Base-by-base conservation (phyloP, 2,329 filamentous ascomycete species). In the Beauveria sp. region DNA sequence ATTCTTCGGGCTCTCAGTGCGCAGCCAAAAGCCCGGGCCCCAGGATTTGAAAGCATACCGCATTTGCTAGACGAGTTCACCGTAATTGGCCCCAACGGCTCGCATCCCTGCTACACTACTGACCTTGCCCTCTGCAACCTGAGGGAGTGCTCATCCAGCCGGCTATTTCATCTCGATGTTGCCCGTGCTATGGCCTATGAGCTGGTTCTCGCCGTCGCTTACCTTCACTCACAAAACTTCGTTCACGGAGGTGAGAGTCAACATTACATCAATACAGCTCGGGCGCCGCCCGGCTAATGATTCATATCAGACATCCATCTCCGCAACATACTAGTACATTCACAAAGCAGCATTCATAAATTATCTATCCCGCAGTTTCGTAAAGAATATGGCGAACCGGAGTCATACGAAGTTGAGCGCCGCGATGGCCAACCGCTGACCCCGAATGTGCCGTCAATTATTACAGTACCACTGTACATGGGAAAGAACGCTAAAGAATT, bases 171-270 rank as follows among this genome's bases (percentile, higher is more conserved):
- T 18, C 45, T 57, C 2, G 46, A 57, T n/a, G 60, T 64, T 30
- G 56, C 60, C 14, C 51, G 60, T 20, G 43, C 56, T 8, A 43
- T 64, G 20, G 55, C 46, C 7, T 58, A 55, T n/a, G 20, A 62
- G 38, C 40, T 64, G 1, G 28, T 40, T 34, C 55, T 60, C 5
- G 43, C 63, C 10, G 60, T 64, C 14, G 43, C 60, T n/a, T 62
- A 56, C 30, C 9, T 63, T 24, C 62, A 62, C 34, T 49, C 34
- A 1, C 42, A 49, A 16, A 56, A 55, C 14, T 46, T 56, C 14
- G 56, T 62, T 18, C 60, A 63, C 28, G 62, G 62, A 40, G 62
- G 62, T 63, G 20, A 51, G 56, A 16, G 42, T n/a, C 43, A 47
- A 24, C 3, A 24, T 43, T 43, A 20, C 52, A 43, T 43, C 52